Conservation (phyloP, 2,329 filamentous ascomycete species). For the Phialemoniopsis sp. region DNA sequence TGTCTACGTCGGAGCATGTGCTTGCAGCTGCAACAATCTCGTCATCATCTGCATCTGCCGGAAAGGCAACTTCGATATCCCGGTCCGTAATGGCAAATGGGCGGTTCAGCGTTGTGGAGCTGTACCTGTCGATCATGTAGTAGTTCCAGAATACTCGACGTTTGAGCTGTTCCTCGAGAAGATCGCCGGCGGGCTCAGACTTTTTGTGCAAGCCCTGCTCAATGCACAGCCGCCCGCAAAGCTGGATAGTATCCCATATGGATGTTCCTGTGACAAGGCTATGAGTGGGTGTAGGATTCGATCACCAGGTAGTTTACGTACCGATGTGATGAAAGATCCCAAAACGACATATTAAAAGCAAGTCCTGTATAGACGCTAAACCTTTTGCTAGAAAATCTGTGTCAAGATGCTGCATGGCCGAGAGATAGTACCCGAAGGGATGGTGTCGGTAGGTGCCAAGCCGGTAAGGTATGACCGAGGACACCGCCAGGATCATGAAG, state of each 20-base stretch:
- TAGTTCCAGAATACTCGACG: constrained; percentile 38
- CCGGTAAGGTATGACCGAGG: constrained; percentile 26
- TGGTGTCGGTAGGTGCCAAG: constrained; percentile 22
- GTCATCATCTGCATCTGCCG: constrained; percentile 26
- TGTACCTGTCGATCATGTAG: constrained; percentile 39
- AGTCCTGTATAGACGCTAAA: constrained; percentile 29
- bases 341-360: constrained; percentile 32
- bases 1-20: constrained; percentile 13
- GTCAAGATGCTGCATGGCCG: constrained; percentile 26
- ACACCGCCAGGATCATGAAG: no score
- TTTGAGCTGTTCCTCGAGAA: constrained; percentile 27
- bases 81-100: constrained; percentile 34
- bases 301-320: constrained; percentile 14
- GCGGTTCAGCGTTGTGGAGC: constrained; percentile 32
- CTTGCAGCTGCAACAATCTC: no score
- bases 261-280: no score
- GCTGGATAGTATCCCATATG: no score
- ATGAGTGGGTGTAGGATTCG: no score
- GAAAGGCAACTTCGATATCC: constrained; percentile 32
- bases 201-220: constrained; percentile 27
- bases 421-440: constrained; percentile 33
- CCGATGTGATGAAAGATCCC: constrained; percentile 37
- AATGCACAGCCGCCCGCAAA: constrained; percentile 32
- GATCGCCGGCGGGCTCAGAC: constrained; percentile 3
- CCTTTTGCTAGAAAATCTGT: constrained; percentile 22